Percentiles rank a stretch among this genome's conserved stretches.
These are phyloP conservation scores for Boletus rufocinnamomeus DNA, from an alignment of 768 basidiomycete genomes.

Conservation along the genomic window DNA sequence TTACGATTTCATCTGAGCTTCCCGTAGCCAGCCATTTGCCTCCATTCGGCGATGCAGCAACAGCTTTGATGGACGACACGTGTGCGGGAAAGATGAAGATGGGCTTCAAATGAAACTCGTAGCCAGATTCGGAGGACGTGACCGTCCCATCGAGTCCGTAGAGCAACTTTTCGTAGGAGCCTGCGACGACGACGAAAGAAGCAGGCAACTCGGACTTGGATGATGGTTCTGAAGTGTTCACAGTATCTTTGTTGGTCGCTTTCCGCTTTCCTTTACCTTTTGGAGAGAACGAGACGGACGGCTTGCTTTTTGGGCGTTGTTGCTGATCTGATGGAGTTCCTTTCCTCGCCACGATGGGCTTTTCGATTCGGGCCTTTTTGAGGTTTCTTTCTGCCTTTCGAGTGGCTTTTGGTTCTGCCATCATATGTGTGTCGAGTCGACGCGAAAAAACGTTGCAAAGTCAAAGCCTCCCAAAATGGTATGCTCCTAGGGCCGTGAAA, in stretches of 20 bases:
- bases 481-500: background rate
- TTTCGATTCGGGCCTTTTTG: conserved; percentile 31
- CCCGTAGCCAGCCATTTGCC: conserved; percentile 97
- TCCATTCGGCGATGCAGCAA: conserved; percentile 83
- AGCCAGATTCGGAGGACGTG: conserved; percentile 31
- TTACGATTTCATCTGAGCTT: conserved; percentile 94
- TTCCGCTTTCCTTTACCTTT: conserved; percentile 36
- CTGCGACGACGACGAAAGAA: conserved; percentile 85
- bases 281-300: conserved; percentile 14
- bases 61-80: conserved; percentile 87
- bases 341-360: conserved; percentile 7
- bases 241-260: background rate
- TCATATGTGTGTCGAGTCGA: conserved; percentile 16
- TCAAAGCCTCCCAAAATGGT: conserved; percentile 9
- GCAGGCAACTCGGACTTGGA: conserved; percentile 40
- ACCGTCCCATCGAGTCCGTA: conserved; percentile 82
- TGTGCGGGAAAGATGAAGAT: conserved; percentile 98
- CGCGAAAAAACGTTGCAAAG: background rate
- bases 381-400: conserved; percentile 23
- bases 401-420: conserved; percentile 23
- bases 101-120: conserved; percentile 58
- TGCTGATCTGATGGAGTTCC: background rate
- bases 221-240: conserved; percentile 1
- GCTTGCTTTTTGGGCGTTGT: background rate
- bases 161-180: conserved; percentile 95